phyloP scores from a whole-genome alignment of 305 asterid genomes.

The Fraxinus velutina region DNA sequence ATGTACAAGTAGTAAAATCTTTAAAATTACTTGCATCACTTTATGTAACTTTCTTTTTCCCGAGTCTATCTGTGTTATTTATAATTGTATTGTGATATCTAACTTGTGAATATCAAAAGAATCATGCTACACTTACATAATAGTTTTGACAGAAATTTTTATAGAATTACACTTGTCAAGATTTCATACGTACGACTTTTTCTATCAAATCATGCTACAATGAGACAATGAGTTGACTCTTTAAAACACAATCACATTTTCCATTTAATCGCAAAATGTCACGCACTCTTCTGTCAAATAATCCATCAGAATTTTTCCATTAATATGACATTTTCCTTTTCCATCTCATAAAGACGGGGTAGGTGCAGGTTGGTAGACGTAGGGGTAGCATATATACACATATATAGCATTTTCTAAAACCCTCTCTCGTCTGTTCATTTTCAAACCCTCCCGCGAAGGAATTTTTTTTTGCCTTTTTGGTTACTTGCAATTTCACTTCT shows the following conservation, averaged over 20 bases:
- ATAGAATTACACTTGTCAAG: neutral
- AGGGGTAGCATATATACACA: neutral
- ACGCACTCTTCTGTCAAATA: neutral
- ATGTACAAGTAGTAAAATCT: neutral
- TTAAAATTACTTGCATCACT: neutral
- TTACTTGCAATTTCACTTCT: constrained; percentile 11
- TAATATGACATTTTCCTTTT: neutral
- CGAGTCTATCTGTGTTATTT: neutral
- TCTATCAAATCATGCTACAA: neutral
- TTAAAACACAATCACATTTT: no score
- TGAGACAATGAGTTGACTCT: no score
- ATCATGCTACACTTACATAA: neutral
- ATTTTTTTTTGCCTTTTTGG: constrained; percentile 2
- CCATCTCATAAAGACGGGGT: neutral
- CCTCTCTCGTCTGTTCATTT: constrained; percentile 17
- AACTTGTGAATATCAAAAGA: neutral
- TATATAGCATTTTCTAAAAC: constrained; percentile 4
- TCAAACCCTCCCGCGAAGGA: constrained; percentile 56
- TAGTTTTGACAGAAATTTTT: no score
- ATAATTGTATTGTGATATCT: neutral
- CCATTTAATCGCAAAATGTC: neutral
- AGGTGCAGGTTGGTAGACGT: neutral
- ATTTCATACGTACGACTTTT: neutral
- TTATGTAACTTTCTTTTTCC: neutral
- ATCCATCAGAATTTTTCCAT: no score